phyloP scores from a whole-genome alignment of 257 asterid species.

The Misopates orontium region DNA sequence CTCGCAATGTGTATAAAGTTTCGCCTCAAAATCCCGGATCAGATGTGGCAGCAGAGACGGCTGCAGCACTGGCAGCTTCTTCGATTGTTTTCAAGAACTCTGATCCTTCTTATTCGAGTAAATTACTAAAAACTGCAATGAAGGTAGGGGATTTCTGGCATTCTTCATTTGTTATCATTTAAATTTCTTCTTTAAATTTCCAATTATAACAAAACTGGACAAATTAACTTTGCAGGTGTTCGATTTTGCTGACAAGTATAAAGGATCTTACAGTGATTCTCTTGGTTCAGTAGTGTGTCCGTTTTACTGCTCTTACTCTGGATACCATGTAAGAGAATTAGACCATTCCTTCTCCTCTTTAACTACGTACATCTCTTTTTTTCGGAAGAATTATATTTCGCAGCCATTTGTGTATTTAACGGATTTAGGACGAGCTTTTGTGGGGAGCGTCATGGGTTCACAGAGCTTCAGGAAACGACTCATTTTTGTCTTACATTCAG shows the following conservation, averaged over 20 bases:
- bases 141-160: slow-evolving; percentile 37
- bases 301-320: slow-evolving; percentile 84
- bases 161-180: not conserved
- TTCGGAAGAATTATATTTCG: not conserved
- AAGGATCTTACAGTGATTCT: slow-evolving; percentile 85
- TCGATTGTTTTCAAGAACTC: slow-evolving; percentile 73
- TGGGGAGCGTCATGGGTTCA: slow-evolving; percentile 98
- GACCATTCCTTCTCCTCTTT: not conserved
- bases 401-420: not conserved
- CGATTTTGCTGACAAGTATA: slow-evolving; percentile 65
- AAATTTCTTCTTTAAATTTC: not conserved
- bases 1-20: slow-evolving; percentile 64
- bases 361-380: not conserved
- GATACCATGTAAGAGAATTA: slow-evolving; percentile 61
- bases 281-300: slow-evolving; percentile 77
- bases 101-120: slow-evolving; percentile 64
- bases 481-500: slow-evolving; percentile 62
- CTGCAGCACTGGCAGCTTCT: slow-evolving; percentile 88
- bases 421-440: slow-evolving; percentile 70
- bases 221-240: slow-evolving; percentile 53
- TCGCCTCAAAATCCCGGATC: slow-evolving; percentile 77
- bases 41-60: slow-evolving; percentile 88
- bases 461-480: slow-evolving; percentile 52
- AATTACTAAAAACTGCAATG: slow-evolving; percentile 52
- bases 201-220: not conserved